These are phyloP conservation scores for Areca catechu DNA, from an alignment of 176 grass and related monocot genomes.

Conservation along the genomic window DNA sequence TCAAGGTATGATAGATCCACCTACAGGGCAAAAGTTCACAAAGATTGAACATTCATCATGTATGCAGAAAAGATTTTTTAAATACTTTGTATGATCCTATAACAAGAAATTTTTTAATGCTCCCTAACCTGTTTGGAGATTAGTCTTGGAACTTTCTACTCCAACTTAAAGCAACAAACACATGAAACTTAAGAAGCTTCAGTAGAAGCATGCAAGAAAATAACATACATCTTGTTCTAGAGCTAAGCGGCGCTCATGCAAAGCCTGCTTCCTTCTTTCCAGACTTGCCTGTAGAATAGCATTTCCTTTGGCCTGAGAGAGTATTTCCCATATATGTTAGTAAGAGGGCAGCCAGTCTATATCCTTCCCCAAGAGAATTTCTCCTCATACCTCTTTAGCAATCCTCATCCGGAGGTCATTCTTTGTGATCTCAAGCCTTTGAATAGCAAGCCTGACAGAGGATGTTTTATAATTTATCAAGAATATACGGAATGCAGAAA, in stretches of 20 bases:
- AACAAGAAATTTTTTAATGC: too few species aligned
- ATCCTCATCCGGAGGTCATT: constrained; percentile 93
- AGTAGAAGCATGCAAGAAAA: constrained; percentile 2
- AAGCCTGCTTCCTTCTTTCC: constrained; percentile 99
- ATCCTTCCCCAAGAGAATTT: not conserved
- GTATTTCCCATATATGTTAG: not conserved
- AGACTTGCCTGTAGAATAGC: constrained; percentile 94
- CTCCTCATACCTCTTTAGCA: constrained; percentile 67
- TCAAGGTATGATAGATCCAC: too few species aligned
- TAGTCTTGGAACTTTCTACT: too few species aligned
- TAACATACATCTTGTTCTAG: constrained; percentile 97
- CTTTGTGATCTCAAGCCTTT: constrained; percentile 92
- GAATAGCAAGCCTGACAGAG: constrained; percentile 89
- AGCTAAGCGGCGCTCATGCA: constrained; percentile 90
- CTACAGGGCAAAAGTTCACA: too few species aligned
- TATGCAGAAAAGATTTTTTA: too few species aligned
- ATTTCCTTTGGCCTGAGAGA: constrained; percentile 94
- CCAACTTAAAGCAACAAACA: too few species aligned
- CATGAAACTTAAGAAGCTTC: too few species aligned
- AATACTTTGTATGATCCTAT: too few species aligned
- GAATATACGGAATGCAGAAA: not conserved
- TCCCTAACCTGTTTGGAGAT: too few species aligned
- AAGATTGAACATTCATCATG: too few species aligned
- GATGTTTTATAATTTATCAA: not conserved
- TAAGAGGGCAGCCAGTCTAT: too few species aligned